Percentiles rank a stretch among this genome's conserved stretches.
phyloP scores from a whole-genome alignment of 306 rosid species.

The Morella rubra region DNA sequence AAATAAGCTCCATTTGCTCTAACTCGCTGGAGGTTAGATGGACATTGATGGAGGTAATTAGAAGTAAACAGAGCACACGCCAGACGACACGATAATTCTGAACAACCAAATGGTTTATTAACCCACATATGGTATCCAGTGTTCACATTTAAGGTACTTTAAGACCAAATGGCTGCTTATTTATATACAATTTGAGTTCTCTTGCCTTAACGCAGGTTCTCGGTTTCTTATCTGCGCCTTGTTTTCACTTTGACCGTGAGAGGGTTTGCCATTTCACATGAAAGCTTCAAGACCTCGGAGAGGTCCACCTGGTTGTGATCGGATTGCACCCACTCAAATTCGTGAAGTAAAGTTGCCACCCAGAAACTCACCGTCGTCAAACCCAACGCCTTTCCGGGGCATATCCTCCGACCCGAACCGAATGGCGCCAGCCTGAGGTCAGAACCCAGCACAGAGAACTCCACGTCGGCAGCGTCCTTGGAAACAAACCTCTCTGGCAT shows the following conservation, averaged over 20 bases:
- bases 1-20: too few relatives aligned
- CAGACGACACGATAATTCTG: too few relatives aligned
- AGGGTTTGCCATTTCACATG: constrained; percentile 86
- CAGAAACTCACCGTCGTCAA: constrained; percentile 57
- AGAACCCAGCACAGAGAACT: constrained; percentile 68
- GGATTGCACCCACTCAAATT: constrained; percentile 55
- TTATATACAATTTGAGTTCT: background rate
- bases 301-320: constrained; percentile 50
- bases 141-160: too few relatives aligned
- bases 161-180: background rate
- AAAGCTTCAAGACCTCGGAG: constrained; percentile 63
- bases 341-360: constrained; percentile 72
- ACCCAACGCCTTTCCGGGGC: constrained; percentile 78
- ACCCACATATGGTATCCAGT: too few relatives aligned
- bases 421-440: constrained; percentile 84
- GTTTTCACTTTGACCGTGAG: constrained; percentile 41
- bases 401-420: constrained; percentile 80
- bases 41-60: too few relatives aligned
- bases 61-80: too few relatives aligned
- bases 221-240: constrained; percentile 34
- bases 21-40: too few relatives aligned
- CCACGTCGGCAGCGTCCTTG: constrained; percentile 15
- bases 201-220: background rate
- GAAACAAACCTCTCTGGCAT: constrained; percentile 56
- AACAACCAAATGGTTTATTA: too few relatives aligned